A percentile compares a stretch with the other conserved stretches of the same genome.
Conservation (phyloP, 495 filamentous ascomycete species). For the Xeromyces bisporus region DNA sequence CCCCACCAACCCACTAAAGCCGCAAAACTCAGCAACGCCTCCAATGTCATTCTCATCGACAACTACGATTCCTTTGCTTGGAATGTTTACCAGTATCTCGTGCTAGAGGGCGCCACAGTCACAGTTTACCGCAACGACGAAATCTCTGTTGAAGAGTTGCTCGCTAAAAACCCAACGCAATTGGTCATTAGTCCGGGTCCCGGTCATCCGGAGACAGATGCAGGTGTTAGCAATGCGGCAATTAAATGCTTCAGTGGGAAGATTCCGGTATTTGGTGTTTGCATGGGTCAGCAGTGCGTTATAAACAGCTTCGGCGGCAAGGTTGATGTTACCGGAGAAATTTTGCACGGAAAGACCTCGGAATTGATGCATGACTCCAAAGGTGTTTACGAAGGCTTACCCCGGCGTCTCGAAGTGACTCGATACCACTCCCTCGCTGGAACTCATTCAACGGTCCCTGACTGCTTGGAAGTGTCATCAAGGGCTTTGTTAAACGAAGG, state of each 20-base stretch:
- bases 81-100: constrained; percentile 97
- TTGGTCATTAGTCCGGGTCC: constrained; percentile 90
- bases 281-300: constrained; percentile 98
- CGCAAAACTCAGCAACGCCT: constrained; percentile 51
- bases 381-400: constrained; percentile 66
- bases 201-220: constrained; percentile 77
- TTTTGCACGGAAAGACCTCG: constrained; percentile 93
- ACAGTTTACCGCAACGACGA: constrained; percentile 86
- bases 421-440: constrained; percentile 94
- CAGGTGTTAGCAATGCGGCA: constrained; percentile 79
- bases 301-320: constrained; percentile 79
- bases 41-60: constrained; percentile 89
- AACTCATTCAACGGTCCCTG: constrained; percentile 74
- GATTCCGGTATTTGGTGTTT: constrained; percentile 91
- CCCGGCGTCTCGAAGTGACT: constrained; percentile 69
- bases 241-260: constrained; percentile 90
- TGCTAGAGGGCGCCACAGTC: constrained; percentile 80
- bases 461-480: constrained; percentile 80
- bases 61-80: constrained; percentile 99
- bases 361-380: constrained; percentile 72
- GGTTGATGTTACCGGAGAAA: constrained; percentile 87
- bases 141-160: constrained; percentile 67
- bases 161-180: constrained; percentile 72
- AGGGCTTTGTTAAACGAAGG: constrained; percentile 48
- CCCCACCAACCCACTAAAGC: constrained; percentile 61